Conservation (phyloP, 1,284 basidiomycete species). For the Sporisorium reilianum region DNA sequence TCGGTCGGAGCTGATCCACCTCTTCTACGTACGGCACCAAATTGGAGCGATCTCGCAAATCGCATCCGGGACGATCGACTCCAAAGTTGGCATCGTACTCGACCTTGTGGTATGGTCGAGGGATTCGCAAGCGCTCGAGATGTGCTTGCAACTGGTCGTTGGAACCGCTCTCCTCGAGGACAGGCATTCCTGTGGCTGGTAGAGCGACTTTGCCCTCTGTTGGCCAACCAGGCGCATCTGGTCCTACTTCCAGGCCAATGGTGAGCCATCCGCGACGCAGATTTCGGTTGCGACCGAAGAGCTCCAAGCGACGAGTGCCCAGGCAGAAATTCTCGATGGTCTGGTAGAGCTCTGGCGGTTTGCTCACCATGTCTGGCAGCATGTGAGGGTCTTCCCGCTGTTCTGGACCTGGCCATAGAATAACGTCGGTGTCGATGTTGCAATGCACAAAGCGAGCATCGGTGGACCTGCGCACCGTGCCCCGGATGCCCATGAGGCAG, state of each 20-base stretch:
- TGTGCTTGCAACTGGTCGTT: conserved; percentile 12
- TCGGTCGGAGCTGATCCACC: conserved; percentile 61
- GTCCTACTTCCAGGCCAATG: conserved; percentile 73
- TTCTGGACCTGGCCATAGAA: conserved; percentile 84
- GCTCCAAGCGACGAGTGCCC: conserved; percentile 87
- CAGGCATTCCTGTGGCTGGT: conserved; percentile 15
- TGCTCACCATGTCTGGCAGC: conserved; percentile 77
- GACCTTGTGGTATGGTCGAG: conserved; percentile 44
- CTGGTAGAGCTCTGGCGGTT: conserved; percentile 94
- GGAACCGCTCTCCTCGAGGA: conserved; percentile 7
- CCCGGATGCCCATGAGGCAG: conserved; percentile 97
- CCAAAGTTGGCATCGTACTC: conserved; percentile 59
- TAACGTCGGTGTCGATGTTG: conserved; percentile 96
- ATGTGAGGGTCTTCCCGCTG: conserved; percentile 72
- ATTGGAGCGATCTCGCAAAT: conserved; percentile 55
- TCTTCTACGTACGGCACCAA: conserved; percentile 56
- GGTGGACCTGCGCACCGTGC: conserved; percentile 91
- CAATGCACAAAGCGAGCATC: conserved; percentile 97
- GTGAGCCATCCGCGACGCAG: conserved; percentile 93
- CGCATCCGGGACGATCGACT: conserved; percentile 59
- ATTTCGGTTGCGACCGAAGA: conserved; percentile 82
- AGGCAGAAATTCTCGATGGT: conserved; percentile 98
- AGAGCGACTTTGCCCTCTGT: conserved; percentile 12
- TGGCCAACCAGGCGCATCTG: conserved; percentile 39
- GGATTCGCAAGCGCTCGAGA: conserved; percentile 23